A percentile compares a stretch with the other conserved stretches of the same genome.
phyloP scores from a whole-genome alignment of 2,329 filamentous ascomycete species.

The Aureobasidium mangrovei region DNA sequence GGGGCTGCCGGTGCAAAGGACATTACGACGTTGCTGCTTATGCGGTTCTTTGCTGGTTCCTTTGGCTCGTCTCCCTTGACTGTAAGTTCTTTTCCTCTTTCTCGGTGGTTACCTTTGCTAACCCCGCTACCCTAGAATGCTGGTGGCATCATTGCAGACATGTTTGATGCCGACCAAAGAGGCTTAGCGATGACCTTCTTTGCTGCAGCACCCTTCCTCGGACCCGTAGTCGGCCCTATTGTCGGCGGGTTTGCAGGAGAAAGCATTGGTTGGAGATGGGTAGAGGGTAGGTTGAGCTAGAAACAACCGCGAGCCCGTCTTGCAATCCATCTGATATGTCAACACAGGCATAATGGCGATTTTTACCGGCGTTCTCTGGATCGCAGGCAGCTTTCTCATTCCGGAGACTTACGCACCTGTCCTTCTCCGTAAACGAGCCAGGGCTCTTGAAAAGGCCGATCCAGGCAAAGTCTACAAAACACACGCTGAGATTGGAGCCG shows the following conservation, averaged over 20 bases:
- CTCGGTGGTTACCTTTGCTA: no score
- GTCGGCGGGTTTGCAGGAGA: conserved; percentile 60
- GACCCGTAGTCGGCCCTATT: conserved; percentile 57
- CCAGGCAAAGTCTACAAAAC: conserved; percentile 47
- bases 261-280: conserved; percentile 58
- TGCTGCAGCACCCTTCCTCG: conserved; percentile 59
- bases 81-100: no score
- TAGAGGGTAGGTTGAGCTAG: no score
- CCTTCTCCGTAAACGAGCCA: conserved; percentile 45
- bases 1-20: conserved; percentile 36
- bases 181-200: conserved; percentile 53
- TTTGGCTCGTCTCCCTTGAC: conserved; percentile 37
- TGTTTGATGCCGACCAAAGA: conserved; percentile 34
- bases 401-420: conserved; percentile 54
- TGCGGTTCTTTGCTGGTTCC: conserved; percentile 38
- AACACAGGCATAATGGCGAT: conserved; percentile 52
- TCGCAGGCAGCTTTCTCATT: conserved; percentile 42
- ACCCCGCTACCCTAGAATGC: conserved; percentile 25
- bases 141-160: conserved; percentile 41
- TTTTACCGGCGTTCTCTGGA: conserved; percentile 54
- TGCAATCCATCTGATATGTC: no score
- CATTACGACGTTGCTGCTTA: conserved; percentile 36
- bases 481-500: conserved; percentile 28
- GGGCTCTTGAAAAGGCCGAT: conserved; percentile 41
- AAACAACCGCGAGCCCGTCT: no score